Evolutionary conservation across 2,329 filamentous ascomycete species (phyloP), one percentile per base, ranked within the genome.

Genomic region (Tolypocladium pustulatum): DNA sequence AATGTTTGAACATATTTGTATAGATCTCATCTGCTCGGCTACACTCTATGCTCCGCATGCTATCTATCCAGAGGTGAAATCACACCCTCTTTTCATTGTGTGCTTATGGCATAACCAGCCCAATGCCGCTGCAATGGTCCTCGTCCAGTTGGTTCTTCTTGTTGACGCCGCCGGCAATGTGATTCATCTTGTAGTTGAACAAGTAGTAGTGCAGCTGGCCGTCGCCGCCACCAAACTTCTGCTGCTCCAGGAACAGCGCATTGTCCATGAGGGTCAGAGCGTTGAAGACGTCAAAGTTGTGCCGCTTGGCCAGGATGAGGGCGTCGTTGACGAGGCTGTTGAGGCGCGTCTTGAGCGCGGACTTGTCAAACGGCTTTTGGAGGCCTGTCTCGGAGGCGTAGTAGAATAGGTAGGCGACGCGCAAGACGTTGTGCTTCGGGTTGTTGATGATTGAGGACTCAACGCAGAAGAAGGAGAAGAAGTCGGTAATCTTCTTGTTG

Each of bases 121-220:
- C 94, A 60, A 99, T 86, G 1, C 94, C 93, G 66, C 92, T 94
- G 69, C 91, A 84, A 62, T 83, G 82, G 59, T 86, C 85, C 65
- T 87, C 83, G 69, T 96, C 92, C 43, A 93, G 79, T 66, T 85
- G 77, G 70, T 95, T 96, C 68, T 82, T 84, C 67, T 82, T 81
- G 71, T 97, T 86, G 51, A 97, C 86, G 27, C 94, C 94, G 55
- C 94, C 92, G 0, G 84, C 78, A 67, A 99, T 88, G n/a, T 87
- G 85, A 61, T 89, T 86, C 15, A 91, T 90, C 59, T 91, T 86
- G 78, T 97, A 99, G 76, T 99, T 99, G 81, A 95, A 99, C 37
- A 99, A 79, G 73, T 99, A 99, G 76, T 92, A 99, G 74, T 99
- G 91, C 66, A 99, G 79, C 72, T 94, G 91, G 54, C 94, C 94